Conservation (phyloP, 352 stramenopile genomes). For the Phytophthora tubulina region DNA sequence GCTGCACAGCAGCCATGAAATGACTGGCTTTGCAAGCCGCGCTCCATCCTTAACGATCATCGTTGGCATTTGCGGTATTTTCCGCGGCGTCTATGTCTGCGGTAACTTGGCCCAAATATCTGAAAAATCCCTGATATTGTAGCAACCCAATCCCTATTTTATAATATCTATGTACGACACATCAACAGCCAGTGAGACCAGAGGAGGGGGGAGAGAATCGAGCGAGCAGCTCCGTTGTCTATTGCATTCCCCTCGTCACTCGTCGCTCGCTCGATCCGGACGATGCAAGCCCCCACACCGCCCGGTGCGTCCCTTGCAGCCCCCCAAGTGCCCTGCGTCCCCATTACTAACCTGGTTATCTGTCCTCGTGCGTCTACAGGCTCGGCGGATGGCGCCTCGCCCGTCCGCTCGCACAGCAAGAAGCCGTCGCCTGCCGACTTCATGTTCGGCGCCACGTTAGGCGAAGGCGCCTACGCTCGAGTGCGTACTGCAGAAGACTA, state of each 20-base stretch:
- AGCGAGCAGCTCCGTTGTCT: slow-evolving; percentile 40
- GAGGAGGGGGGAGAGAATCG: slow-evolving; percentile 38
- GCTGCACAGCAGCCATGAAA: not conserved
- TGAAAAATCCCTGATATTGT: slow-evolving; percentile 22
- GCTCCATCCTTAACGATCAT: not conserved
- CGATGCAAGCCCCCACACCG: slow-evolving; percentile 46
- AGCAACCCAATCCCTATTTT: slow-evolving; percentile 1
- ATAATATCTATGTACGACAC: slow-evolving; percentile 31
- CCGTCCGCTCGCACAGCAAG: slow-evolving; percentile 56
- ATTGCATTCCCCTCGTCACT: slow-evolving; percentile 30
- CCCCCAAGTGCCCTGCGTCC: not conserved
- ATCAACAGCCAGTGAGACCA: slow-evolving; percentile 37
- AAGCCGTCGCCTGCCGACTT: slow-evolving; percentile 89
- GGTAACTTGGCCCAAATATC: slow-evolving; percentile 19
- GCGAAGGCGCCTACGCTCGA: slow-evolving; percentile 88
- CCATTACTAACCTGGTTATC: not conserved
- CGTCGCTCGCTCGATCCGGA: slow-evolving; percentile 30
- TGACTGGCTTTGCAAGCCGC: not conserved
- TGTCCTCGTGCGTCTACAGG: slow-evolving; percentile 27
- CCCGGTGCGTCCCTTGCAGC: slow-evolving; percentile 33
- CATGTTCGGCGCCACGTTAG: slow-evolving; percentile 90
- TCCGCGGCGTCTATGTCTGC: slow-evolving; percentile 29
- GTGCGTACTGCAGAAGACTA: slow-evolving; percentile 39
- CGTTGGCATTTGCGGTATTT: not conserved
- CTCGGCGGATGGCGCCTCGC: slow-evolving; percentile 48